Evolutionary conservation across 176 grass and related monocot species (phyloP).

Genomic region (Bothriochloa decipiens): DNA sequence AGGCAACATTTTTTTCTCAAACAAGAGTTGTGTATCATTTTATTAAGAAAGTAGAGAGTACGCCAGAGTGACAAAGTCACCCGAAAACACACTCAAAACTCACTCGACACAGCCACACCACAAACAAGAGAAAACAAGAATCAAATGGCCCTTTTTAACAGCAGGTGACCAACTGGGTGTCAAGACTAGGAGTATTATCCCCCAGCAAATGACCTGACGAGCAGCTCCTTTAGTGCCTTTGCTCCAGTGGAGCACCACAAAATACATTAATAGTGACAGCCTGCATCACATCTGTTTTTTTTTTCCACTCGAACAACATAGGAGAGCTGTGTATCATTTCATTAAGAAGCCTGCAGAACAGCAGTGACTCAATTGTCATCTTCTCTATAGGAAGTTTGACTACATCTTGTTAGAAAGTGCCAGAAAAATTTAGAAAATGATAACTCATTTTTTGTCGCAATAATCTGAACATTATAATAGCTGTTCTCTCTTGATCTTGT

Average conservation of each 20-base stretch:
- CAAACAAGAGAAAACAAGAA: conserved; percentile 4
- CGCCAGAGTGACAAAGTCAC: background rate
- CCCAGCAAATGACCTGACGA: background rate
- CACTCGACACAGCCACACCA: background rate
- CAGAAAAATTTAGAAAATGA: background rate
- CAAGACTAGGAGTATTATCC: background rate
- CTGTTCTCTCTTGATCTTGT: conserved; percentile 15
- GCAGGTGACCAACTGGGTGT: background rate
- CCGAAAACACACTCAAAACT: background rate
- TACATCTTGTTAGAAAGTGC: background rate
- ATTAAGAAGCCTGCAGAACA: background rate
- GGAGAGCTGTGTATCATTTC: background rate
- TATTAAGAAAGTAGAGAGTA: background rate
- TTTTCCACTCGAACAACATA: background rate
- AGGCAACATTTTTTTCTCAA: background rate
- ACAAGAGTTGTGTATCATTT: background rate
- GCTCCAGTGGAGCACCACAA: background rate
- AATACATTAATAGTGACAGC: background rate
- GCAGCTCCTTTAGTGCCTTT: background rate
- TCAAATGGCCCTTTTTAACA: background rate
- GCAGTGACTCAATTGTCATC: background rate
- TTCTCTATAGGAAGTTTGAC: background rate
- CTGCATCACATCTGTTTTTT: background rate
- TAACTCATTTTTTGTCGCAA: background rate
- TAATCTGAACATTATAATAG: conserved; percentile 4